Evolutionary conservation across 352 stramenopile species (phyloP).

Genomic region (Phytophthora pluvialis): DNA sequence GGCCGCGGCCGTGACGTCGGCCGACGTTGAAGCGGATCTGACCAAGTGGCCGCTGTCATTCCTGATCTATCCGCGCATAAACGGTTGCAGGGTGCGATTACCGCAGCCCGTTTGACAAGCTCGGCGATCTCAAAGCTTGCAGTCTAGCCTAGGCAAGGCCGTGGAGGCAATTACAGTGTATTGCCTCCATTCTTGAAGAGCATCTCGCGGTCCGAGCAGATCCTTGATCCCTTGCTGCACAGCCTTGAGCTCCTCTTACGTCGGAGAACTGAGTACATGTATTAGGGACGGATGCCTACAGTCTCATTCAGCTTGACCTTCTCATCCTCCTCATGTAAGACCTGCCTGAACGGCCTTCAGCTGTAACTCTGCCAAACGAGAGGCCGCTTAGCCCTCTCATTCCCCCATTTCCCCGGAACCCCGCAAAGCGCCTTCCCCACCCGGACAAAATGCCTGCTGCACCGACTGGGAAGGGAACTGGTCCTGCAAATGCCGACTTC

Average conservation of each 20-base stretch:
- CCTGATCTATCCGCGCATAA: not conserved
- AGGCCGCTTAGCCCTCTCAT: not conserved
- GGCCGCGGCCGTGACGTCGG: not conserved
- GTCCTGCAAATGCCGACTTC: slow-evolving; percentile 6
- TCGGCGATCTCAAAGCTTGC: not conserved
- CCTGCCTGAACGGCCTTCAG: no score
- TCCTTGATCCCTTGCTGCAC: slow-evolving; percentile 8
- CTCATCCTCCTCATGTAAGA: no score
- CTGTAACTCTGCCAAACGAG: not conserved
- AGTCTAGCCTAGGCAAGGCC: no score
- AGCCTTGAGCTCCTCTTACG: not conserved
- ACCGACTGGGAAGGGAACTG: slow-evolving; percentile 3
- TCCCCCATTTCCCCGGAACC: not conserved
- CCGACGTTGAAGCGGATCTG: slow-evolving; percentile 5
- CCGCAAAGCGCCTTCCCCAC: not conserved
- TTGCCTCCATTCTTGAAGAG: not conserved
- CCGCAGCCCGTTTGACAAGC: slow-evolving; percentile 2
- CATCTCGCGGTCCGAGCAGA: slow-evolving; percentile 2
- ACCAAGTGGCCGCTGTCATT: slow-evolving; percentile 4
- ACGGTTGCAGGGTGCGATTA: slow-evolving; percentile 3
- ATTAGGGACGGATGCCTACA: no score
- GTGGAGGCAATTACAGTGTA: not conserved
- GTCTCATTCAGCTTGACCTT: no score
- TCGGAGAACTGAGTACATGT: no score
- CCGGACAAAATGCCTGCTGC: slow-evolving; percentile 2